A percentile compares a stretch with the other conserved stretches of the same genome.
phyloP scores from a whole-genome alignment of 345 rosid genomes.

The Melaleuca quinquenervia region DNA sequence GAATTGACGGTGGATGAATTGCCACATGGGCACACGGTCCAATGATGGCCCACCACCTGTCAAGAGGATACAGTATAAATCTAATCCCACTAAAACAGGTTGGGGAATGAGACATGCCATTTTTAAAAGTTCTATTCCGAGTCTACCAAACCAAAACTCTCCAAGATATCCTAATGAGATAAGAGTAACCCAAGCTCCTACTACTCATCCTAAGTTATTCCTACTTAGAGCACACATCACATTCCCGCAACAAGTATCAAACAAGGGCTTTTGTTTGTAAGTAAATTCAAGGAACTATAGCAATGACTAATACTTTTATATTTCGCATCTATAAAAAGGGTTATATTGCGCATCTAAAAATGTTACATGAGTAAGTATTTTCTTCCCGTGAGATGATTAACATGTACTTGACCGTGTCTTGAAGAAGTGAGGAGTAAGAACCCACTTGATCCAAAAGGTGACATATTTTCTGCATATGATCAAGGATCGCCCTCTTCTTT shows the following conservation, averaged over 20 bases:
- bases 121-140: not conserved
- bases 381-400: not conserved
- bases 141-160: not conserved
- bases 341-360: too few relatives aligned
- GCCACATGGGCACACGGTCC: not conserved
- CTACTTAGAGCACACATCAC: not conserved
- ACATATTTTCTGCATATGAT: not conserved
- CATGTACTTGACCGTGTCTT: not conserved
- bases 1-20: not conserved
- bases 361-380: not conserved
- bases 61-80: fast-evolving
- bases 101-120: not conserved
- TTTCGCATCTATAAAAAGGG: too few relatives aligned
- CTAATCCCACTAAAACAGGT: not conserved
- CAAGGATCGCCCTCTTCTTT: not conserved
- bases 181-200: fast-evolving
- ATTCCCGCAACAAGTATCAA: not conserved
- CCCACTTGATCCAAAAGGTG: not conserved
- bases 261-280: too few relatives aligned
- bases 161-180: not conserved
- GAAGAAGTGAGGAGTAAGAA: not conserved
- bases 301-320: too few relatives aligned
- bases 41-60: not conserved
- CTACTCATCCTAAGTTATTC: not conserved
- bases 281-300: too few relatives aligned